These are phyloP conservation scores for Quercus suber DNA, from an alignment of 306 rosid genomes.

Conservation along the genomic window DNA sequence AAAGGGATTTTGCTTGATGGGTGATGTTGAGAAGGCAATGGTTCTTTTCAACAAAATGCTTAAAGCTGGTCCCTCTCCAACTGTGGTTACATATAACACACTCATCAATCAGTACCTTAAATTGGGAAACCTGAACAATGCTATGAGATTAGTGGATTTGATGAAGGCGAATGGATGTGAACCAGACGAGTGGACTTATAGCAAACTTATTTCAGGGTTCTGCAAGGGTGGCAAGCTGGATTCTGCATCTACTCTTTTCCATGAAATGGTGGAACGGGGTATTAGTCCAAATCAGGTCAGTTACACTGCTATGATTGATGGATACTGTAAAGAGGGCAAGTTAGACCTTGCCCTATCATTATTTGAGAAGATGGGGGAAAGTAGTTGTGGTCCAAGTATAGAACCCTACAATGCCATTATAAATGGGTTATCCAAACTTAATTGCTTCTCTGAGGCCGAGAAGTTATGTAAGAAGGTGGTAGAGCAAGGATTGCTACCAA, in stretches of 20 bases:
- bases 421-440: conserved; percentile 32
- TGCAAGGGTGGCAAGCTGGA: conserved; percentile 25
- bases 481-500: conserved; percentile 32
- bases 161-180: conserved; percentile 41
- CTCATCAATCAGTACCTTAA: conserved; percentile 27
- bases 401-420: conserved; percentile 42
- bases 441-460: conserved; percentile 29
- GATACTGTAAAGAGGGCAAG: conserved; percentile 26
- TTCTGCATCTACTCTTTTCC: conserved; percentile 20
- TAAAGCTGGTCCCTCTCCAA: conserved; percentile 31
- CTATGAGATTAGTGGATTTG: conserved; percentile 33
- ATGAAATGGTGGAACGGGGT: conserved; percentile 38
- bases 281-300: conserved; percentile 33
- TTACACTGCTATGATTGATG: conserved; percentile 40
- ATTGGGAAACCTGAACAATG: conserved; percentile 31
- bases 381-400: conserved; percentile 28
- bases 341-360: conserved; percentile 30
- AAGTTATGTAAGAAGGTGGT: conserved; percentile 24
- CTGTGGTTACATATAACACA: conserved; percentile 36
- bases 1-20: conserved; percentile 31
- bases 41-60: conserved; percentile 39
- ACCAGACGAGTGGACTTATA: conserved; percentile 40
- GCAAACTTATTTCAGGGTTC: conserved; percentile 36
- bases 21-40: conserved; percentile 35
- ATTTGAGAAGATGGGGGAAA: conserved; percentile 34